Base-by-base conservation (phyloP, 768 basidiomycete species). In the Lentinula aciculospora region DNA sequence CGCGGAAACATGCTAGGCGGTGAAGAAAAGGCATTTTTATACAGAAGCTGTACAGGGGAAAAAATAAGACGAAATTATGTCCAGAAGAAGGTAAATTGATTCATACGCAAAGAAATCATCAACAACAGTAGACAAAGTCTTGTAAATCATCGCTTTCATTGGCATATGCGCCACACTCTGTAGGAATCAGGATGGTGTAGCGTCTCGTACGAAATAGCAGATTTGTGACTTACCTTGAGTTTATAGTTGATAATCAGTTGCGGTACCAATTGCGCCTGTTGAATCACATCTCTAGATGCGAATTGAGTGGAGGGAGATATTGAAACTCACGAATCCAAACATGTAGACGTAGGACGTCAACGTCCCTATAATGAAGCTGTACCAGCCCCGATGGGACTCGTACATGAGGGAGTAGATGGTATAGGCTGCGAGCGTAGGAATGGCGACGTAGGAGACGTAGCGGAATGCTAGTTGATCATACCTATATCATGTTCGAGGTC, bases 141-240 rank as follows among this genome's bases (percentile, higher is more conserved):
- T 97, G 79, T 94, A 96, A 63, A 94, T 86, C 92, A 98, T 94
- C 3, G 95, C 90, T 70, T 95, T 97, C 88, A 97, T 95, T 19
- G 95, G 95, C 88, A 98, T 94, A 69, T 98, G 96, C 45, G 96
- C 89, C 34, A 97, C 94, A 69, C 89, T 93, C 89, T 94, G 74
- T 55, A 13, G 39, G 13, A 15, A 13, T 13, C 12, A 48, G 4
- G 17, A 32, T 56, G 19, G 28, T 21, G 46, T 39, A 15, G 56
- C 50, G 32, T 60, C 15, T 19, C 57, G 44, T 56, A 51, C 37
- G 28, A 60, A 56, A 31, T 34, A 10, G 23, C 17, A 19, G 58
- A n/a, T 40, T 59, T 59, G 57, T n/a, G 53, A 67, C 73, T 60
- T 63, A 88, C 87, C 88, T 94, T 94, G 59, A 98, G 81, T 72